Conservation (phyloP, 2,329 filamentous ascomycete species). For the Fusarium pseudonygamai region DNA sequence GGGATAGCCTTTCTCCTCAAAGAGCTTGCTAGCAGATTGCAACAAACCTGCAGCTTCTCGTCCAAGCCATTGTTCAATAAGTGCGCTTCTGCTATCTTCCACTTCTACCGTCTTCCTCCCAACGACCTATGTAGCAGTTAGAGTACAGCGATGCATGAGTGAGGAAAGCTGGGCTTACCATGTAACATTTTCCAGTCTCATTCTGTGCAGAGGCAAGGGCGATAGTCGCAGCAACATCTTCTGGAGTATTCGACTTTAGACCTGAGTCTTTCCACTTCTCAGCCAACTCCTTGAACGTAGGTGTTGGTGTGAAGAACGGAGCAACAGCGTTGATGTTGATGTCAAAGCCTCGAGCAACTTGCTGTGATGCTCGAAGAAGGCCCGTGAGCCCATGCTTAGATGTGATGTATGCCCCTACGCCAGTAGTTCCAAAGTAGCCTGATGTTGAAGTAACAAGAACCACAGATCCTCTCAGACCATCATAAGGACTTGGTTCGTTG, state of each 20-base stretch:
- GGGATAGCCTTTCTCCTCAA: rapidly evolving
- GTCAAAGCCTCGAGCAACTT: neutral
- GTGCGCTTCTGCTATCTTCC: neutral
- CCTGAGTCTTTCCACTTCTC: neutral
- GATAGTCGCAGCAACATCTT: neutral
- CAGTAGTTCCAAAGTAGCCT: neutral
- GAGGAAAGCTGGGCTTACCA: neutral
- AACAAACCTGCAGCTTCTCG: rapidly evolving
- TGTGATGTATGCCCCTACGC: neutral
- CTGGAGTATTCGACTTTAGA: neutral
- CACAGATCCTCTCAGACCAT: neutral
- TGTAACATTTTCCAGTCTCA: neutral
- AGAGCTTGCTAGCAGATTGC: neutral
- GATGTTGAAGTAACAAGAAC: neutral
- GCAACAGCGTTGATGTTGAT: neutral
- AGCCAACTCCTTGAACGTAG: neutral
- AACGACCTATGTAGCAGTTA: neutral
- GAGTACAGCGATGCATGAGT: too few species aligned
- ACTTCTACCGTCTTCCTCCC: neutral
- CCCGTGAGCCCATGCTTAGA: neutral
- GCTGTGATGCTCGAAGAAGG: neutral
- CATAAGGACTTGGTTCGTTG: neutral
- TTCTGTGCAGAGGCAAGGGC: neutral
- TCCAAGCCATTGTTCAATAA: neutral
- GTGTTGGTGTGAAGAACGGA: neutral